A percentile compares a stretch with the other conserved stretches of the same genome.
Conservation (phyloP, 345 rosid genomes). For the Moringa oleifera region DNA sequence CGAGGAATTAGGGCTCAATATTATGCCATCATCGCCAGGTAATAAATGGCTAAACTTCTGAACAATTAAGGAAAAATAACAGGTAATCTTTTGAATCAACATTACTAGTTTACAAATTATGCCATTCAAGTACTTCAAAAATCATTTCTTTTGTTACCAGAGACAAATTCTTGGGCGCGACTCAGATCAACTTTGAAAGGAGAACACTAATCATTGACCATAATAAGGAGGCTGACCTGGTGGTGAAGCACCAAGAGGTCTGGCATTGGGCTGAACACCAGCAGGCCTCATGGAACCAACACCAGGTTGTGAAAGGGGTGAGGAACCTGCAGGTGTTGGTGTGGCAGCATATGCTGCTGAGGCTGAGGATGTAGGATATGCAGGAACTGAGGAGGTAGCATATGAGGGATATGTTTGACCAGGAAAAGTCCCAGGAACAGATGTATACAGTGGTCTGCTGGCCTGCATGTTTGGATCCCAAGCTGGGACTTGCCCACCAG, state of each 20-base stretch:
- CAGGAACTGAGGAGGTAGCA: constrained; percentile 16
- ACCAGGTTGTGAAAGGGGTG: constrained; percentile 27
- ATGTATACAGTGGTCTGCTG: constrained; percentile 19
- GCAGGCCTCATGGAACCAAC: constrained; percentile 24
- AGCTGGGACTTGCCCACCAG: constrained; percentile 36
- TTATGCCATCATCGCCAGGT: too few relatives aligned
- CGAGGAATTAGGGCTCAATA: too few relatives aligned
- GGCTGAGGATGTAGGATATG: constrained; percentile 24
- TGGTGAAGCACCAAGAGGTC: constrained; percentile 27
- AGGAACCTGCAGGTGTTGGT: constrained; percentile 30
- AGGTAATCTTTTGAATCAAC: too few relatives aligned
- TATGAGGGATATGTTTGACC: constrained; percentile 28
- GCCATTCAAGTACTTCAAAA: too few relatives aligned
- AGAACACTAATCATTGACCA: constrained; percentile 3
- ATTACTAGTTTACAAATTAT: too few relatives aligned
- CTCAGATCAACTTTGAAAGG: too few relatives aligned
- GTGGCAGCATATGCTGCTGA: constrained; percentile 27
- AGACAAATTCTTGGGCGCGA: too few relatives aligned
- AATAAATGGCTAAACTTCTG: too few relatives aligned
- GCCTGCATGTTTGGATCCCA: constrained; percentile 44
- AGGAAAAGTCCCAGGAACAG: constrained; percentile 29
- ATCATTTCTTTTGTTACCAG: not conserved
- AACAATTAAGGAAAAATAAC: too few relatives aligned
- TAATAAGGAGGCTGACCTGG: constrained; percentile 40
- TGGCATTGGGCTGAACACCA: constrained; percentile 27